A percentile compares a stretch with the other conserved stretches of the same genome.
These are phyloP conservation scores for Blastomyces gilchristii DNA, from an alignment of 2,329 filamentous ascomycete genomes.

Conservation along the genomic window DNA sequence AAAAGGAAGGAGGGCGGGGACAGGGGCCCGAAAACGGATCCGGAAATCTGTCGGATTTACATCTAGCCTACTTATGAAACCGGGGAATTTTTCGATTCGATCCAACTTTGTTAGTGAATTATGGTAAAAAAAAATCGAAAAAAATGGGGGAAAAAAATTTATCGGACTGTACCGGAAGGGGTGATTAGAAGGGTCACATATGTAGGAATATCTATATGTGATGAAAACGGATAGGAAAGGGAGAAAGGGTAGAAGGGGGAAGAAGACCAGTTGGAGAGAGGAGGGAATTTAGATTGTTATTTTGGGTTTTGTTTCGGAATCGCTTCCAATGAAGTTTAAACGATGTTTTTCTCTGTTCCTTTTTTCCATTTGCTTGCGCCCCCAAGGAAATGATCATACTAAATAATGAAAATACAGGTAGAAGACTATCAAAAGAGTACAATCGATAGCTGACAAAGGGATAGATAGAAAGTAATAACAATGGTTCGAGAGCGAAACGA, in stretches of 20 bases:
- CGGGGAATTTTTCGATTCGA: background rate
- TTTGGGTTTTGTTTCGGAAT: background rate
- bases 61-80: background rate
- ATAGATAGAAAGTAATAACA: background rate
- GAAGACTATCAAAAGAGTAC: background rate
- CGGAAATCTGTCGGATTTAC: background rate
- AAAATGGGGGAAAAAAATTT: background rate
- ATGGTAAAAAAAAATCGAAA: background rate
- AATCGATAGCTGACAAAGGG: background rate
- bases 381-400: background rate
- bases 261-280: background rate
- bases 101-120: background rate
- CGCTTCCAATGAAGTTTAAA: background rate
- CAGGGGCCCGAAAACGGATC: background rate
- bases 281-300: background rate
- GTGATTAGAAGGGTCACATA: background rate
- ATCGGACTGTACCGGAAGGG: background rate
- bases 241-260: background rate
- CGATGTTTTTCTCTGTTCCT: background rate
- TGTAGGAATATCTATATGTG: background rate
- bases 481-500: background rate
- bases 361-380: background rate
- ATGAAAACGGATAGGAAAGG: background rate
- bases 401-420: background rate
- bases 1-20: background rate